A percentile compares a stretch with the other conserved stretches of the same genome.
phyloP scores from a whole-genome alignment of 2,329 filamentous ascomycete genomes.

The Hypoxylon sp. region DNA sequence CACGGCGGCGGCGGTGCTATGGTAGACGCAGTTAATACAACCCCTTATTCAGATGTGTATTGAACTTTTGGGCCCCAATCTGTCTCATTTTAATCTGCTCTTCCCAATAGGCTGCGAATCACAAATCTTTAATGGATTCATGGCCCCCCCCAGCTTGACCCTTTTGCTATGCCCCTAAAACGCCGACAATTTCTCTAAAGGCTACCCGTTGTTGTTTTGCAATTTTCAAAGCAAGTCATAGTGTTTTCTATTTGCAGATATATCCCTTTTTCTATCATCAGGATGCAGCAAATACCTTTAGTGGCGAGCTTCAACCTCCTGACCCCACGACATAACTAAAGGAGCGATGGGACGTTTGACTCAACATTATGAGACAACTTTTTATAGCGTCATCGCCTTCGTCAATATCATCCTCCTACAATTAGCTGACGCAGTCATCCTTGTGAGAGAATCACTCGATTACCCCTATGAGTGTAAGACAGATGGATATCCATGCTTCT shows the following conservation, averaged over 20 bases:
- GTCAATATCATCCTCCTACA: not conserved
- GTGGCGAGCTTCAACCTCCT: not conserved
- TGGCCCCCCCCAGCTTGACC: not conserved
- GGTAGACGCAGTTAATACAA: not conserved
- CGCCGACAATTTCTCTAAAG: not conserved
- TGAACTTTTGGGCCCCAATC: not conserved
- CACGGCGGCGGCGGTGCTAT: not conserved
- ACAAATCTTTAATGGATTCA: not conserved
- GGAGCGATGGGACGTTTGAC: not conserved
- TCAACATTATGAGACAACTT: not conserved
- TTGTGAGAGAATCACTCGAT: not conserved
- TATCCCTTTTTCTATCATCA: not conserved
- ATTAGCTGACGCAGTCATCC: not conserved
- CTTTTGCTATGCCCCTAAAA: not conserved
- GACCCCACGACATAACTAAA: not conserved
- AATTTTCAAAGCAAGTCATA: not conserved
- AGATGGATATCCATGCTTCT: not conserved
- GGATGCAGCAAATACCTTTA: not conserved
- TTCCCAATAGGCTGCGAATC: not conserved
- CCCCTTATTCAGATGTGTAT: not conserved
- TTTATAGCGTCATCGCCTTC: not conserved
- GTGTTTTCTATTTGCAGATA: not conserved
- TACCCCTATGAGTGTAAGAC: not conserved
- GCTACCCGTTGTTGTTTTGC: not conserved
- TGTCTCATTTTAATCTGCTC: not conserved